Conservation (phyloP, 2,329 filamentous ascomycete genomes). For the Celoporthe dispersa region DNA sequence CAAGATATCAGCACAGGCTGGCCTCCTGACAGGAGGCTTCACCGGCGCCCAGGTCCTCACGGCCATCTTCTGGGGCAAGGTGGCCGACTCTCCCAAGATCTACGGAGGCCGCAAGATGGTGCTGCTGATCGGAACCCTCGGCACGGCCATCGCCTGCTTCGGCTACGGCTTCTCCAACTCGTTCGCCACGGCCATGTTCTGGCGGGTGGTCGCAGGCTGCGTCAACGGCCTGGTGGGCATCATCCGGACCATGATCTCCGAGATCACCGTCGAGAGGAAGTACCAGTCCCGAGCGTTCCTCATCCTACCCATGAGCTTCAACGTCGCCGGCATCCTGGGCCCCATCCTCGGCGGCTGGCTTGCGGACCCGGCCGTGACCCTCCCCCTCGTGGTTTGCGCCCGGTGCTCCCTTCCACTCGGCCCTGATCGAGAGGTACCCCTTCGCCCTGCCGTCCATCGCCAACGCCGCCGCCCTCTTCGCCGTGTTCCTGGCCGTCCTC, state of each 20-base stretch:
- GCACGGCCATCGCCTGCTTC: conserved; percentile 68
- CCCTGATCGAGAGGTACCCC: conserved; percentile 68
- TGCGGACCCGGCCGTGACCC: conserved; percentile 66
- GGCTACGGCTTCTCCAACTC: conserved; percentile 74
- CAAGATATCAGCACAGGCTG: conserved; percentile 69
- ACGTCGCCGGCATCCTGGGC: conserved; percentile 50
- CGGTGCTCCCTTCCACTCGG: conserved; percentile 60
- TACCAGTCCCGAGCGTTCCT: conserved; percentile 54
- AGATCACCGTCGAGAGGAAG: conserved; percentile 53
- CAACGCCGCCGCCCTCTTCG: conserved; percentile 63
- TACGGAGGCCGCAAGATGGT: conserved; percentile 70
- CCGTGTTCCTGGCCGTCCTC: conserved; percentile 59
- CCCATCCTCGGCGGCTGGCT: conserved; percentile 67
- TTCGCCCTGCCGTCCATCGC: conserved; percentile 73
- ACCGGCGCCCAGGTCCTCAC: conserved; percentile 75
- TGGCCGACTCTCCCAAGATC: conserved; percentile 56
- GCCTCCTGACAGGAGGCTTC: conserved; percentile 72
- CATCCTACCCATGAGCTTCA: conserved; percentile 53
- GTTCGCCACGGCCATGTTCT: conserved; percentile 67
- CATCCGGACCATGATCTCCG: conserved; percentile 54
- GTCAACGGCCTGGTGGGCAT: conserved; percentile 56
- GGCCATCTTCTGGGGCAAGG: conserved; percentile 73
- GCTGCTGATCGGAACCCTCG: conserved; percentile 70
- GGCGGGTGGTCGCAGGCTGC: conserved; percentile 66
- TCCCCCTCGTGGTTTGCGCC: conserved; percentile 70